Conservation (phyloP, 495 filamentous ascomycete genomes). For the Aspergillus ostianus region DNA sequence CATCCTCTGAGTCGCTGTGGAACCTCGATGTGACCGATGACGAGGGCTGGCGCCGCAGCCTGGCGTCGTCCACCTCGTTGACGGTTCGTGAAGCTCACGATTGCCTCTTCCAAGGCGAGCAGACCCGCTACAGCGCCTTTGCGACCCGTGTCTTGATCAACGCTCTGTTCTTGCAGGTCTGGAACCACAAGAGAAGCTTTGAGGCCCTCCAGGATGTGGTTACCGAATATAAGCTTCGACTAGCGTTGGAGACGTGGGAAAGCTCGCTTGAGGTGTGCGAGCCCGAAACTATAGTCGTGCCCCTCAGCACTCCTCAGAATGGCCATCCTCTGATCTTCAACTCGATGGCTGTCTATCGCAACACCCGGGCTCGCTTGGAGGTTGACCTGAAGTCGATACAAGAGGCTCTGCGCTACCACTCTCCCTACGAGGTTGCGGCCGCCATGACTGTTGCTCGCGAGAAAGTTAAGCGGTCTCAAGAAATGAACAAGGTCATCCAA, state of each 20-base stretch:
- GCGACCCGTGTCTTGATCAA: slow-evolving; percentile 99
- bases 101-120: slow-evolving; percentile 89
- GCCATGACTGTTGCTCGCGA: slow-evolving; percentile 94
- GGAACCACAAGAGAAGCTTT: slow-evolving; percentile 96
- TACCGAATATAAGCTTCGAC: slow-evolving; percentile 95
- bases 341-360: slow-evolving; percentile 95
- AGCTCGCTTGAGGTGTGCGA: slow-evolving; percentile 92
- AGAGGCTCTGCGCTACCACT: slow-evolving; percentile 95
- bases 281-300: slow-evolving; percentile 85
- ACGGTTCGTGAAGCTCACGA: slow-evolving; percentile 94
- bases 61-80: slow-evolving; percentile 65
- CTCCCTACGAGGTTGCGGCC: slow-evolving; percentile 92
- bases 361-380: slow-evolving; percentile 86
- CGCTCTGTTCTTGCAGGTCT: slow-evolving; percentile 95
- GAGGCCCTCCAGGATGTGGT: slow-evolving; percentile 95
- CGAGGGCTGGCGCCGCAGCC: slow-evolving; percentile 74
- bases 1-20: slow-evolving; percentile 93
- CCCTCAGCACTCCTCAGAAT: slow-evolving; percentile 91
- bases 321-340: slow-evolving; percentile 99
- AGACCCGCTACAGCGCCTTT: slow-evolving; percentile 92
- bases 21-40: slow-evolving; percentile 81
- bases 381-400: slow-evolving; percentile 95
- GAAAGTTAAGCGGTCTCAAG: slow-evolving; percentile 87
- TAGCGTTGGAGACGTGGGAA: slow-evolving; percentile 97
- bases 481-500: slow-evolving; percentile 98